Base-by-base conservation (phyloP, 768 basidiomycete genomes). In the Hypholoma fasciculare region DNA sequence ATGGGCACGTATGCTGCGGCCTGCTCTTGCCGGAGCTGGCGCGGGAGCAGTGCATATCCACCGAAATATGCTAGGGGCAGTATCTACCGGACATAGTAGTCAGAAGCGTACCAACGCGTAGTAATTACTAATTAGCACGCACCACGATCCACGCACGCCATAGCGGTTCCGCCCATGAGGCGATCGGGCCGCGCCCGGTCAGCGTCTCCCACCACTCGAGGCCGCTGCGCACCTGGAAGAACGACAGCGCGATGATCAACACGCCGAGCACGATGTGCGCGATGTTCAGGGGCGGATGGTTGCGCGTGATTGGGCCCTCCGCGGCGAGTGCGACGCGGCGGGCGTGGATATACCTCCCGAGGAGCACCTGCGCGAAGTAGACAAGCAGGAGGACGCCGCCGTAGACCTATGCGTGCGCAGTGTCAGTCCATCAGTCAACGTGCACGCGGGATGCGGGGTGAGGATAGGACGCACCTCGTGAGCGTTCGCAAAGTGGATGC, bases 211-310 rank as follows among this genome's bases (percentile, higher is more conserved):
- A 80, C 68, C 79, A 78, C 57, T 74, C 65, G 61, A 82, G 61
- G 19, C 82, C 82, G 52, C 78, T 79, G 37, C 74, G 72, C 61
- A 82, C 84, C 74, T 85, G 81, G 62, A 76, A 76, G 66, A 84
- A 82, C 11, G 86, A 78, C 3, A 84, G 62, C 3, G 65, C 71
- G 53, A 89, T 74, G 53, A 82, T 73, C 1, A 68, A 63, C 27
- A 87, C 59, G 0, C 87, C 88, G 0, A 85, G 63, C 8, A 72
- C 62, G 43, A 84, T 80, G 61, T 90, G 88, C 7, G 82, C 46
- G 60, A 85, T 76, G 65, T 89, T 87, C 1, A 73, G 73, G 14
- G 79, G 78, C 19, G 82, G 86, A 52, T 83, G 85, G 16, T 69
- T 69, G 9, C 61, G 58, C 17, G 67, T 65, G 48, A 69, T 63